Evolutionary conservation across 768 basidiomycete genomes (phyloP), one percentile per base, ranked within the genome.

Genomic region (Agaricus blazei): DNA sequence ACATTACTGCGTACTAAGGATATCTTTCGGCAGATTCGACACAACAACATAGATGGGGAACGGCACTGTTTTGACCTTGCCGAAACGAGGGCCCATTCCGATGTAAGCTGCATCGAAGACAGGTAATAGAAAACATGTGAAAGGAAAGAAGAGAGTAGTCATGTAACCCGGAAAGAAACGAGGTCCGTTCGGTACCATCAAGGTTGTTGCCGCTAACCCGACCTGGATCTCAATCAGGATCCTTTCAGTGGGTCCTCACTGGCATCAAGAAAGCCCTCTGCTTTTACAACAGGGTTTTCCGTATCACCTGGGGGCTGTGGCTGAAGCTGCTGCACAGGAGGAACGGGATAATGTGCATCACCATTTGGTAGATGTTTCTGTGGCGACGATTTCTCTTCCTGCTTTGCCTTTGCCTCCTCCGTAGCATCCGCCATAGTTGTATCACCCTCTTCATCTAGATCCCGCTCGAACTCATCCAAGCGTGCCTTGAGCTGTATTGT

Each of bases 231-330:
- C 56, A 49, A 58, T 37, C 38, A 48, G 58, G 61, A 67, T 52
- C 57, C 63, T 63, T 72, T 75, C 60, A 74, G 54, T 8, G 84
- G 82, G 66, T 81, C 80, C 70, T 88, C 85, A 65, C 80, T 85
- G 54, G 72, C 68, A 64, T 88, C 83, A 67, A 84, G 69, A 37
- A 87, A 72, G n/a, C 84, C 85, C 63, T 89, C 87, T 29, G 71
- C 77, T 64, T 77, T 74, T n/a, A 78, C 71, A 9, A 76, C 79
- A 4, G 81, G 72, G 57, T 77, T 72, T 28, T 77, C 76, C 52
- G 71, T 76, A 59, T 87, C 84, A 28, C 82, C 83, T 49, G 72
- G 70, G 11, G 84, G 80, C 37, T 71, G 65, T 5, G 78, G 71
- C 19, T 72, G 67, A 41, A 83, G 68, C 62, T 87, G 87, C 54